Evolutionary conservation across 805 yeast species (phyloP).

Genomic region (Yarrowia osloensis): DNA sequence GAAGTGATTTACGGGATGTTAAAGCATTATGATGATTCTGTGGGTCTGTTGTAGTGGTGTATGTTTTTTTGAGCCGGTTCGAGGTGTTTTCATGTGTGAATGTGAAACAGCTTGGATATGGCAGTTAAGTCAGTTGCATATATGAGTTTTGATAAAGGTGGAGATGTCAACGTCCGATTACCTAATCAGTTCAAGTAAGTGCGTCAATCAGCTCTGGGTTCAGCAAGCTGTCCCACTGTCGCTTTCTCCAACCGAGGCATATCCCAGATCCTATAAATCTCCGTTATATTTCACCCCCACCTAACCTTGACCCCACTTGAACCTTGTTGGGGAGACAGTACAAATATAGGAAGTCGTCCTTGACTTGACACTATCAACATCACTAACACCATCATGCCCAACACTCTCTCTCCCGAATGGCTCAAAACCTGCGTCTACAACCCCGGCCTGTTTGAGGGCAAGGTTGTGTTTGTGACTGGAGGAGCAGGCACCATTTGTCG

Average conservation of each 20-base stretch:
- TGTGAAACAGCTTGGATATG: background rate
- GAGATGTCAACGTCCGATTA: no score
- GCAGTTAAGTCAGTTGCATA: background rate
- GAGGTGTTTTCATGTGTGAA: background rate
- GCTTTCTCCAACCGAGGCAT: no score
- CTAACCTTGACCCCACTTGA: background rate
- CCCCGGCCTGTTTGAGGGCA: slow-evolving; percentile 71
- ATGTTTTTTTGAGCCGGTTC: no score
- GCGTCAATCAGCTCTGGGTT: no score
- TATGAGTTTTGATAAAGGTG: no score
- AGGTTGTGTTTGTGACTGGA: slow-evolving; percentile 89
- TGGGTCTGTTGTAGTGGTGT: no score
- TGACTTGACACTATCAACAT: background rate
- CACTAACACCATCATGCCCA: background rate
- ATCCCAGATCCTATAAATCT: no score
- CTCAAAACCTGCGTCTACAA: slow-evolving; percentile 44
- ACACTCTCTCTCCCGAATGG: slow-evolving; percentile 33
- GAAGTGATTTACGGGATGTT: no score
- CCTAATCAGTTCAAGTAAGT: no score
- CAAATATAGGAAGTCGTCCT: background rate
- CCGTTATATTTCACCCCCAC: no score
- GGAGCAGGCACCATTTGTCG: slow-evolving; percentile 95
- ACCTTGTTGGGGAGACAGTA: slow-evolving; percentile 2
- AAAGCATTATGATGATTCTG: no score
- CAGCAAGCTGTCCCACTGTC: no score